Evolutionary conservation across 2,329 filamentous ascomycete species (phyloP).

Genomic region (Atkinsonella texensis): DNA sequence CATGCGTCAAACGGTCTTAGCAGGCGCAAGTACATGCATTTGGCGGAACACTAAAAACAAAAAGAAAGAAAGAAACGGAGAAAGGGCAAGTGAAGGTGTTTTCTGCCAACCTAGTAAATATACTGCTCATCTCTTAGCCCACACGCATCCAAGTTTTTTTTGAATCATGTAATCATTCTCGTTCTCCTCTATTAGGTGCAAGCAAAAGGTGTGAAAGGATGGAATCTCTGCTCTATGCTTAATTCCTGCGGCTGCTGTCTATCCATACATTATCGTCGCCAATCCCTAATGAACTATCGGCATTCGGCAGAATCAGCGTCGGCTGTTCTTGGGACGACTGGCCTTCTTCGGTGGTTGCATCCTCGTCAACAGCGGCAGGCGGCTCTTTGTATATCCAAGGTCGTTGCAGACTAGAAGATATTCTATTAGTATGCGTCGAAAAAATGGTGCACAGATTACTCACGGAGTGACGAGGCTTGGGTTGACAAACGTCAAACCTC

Average conservation of each 20-base stretch:
- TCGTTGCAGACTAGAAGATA: conserved; percentile 42
- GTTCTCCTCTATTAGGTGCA: background rate
- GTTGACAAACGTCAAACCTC: conserved; percentile 60
- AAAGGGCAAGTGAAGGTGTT: too few relatives aligned
- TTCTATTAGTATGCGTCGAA: background rate
- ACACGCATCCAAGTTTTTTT: too few relatives aligned
- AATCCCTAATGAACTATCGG: conserved; percentile 25
- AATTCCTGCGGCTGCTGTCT: conserved; percentile 11
- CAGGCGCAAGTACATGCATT: too few relatives aligned
- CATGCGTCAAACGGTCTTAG: too few relatives aligned
- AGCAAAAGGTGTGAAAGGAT: too few relatives aligned
- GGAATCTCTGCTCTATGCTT: background rate
- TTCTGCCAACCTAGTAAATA: too few relatives aligned
- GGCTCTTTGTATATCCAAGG: conserved; percentile 56
- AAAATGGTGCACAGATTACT: conserved; percentile 21
- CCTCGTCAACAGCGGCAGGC: conserved; percentile 25
- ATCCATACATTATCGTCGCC: conserved; percentile 28
- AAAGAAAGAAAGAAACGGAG: too few relatives aligned
- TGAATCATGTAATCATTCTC: background rate
- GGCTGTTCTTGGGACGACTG: conserved; percentile 10
- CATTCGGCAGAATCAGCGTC: conserved; percentile 19
- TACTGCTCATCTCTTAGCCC: background rate
- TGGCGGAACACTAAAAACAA: too few relatives aligned
- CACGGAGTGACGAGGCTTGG: conserved; percentile 59
- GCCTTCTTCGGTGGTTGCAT: conserved; percentile 16